phyloP scores from a whole-genome alignment of 208 protist species.

The Trypanosomatidae sp. region DNA sequence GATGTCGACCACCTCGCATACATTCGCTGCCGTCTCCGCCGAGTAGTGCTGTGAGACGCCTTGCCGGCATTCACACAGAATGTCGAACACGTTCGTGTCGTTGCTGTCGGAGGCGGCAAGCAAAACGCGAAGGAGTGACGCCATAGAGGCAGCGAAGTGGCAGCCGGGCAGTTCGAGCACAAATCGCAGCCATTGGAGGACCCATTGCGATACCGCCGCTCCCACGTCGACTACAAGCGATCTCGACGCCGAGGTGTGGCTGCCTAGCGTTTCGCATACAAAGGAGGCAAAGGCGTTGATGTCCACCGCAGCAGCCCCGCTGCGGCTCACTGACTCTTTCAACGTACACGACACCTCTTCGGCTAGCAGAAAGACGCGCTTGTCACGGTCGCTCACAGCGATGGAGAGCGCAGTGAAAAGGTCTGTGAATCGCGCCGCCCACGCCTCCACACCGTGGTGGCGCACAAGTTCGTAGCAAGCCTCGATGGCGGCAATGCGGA shows the following conservation, averaged over 20 bases:
- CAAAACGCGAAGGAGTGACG: conserved; percentile 42
- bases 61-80: conserved; percentile 22
- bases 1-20: conserved; percentile 24
- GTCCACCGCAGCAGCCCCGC: conserved; percentile 32
- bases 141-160: conserved; percentile 42
- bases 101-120: conserved; percentile 39
- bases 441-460: conserved; percentile 34
- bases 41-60: conserved; percentile 20
- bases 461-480: conserved; percentile 56
- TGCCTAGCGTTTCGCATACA: conserved; percentile 42
- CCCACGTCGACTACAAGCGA: conserved; percentile 10
- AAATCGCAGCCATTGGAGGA: conserved; percentile 58
- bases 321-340: conserved; percentile 51
- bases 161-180: conserved; percentile 53
- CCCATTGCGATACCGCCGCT: conserved; percentile 44
- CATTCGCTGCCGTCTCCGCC: conserved; percentile 5
- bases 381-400: conserved; percentile 63
- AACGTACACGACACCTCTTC: conserved; percentile 62
- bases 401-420: conserved; percentile 56
- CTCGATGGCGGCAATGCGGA: conserved; percentile 73
- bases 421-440: conserved; percentile 43
- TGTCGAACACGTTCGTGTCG: conserved; percentile 24
- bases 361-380: conserved; percentile 43
- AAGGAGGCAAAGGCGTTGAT: conserved; percentile 28
- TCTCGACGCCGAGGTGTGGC: conserved; percentile 21